Evolutionary conservation across 1,284 basidiomycete genomes (phyloP).

Genomic region (Ustilago xerochloae): DNA sequence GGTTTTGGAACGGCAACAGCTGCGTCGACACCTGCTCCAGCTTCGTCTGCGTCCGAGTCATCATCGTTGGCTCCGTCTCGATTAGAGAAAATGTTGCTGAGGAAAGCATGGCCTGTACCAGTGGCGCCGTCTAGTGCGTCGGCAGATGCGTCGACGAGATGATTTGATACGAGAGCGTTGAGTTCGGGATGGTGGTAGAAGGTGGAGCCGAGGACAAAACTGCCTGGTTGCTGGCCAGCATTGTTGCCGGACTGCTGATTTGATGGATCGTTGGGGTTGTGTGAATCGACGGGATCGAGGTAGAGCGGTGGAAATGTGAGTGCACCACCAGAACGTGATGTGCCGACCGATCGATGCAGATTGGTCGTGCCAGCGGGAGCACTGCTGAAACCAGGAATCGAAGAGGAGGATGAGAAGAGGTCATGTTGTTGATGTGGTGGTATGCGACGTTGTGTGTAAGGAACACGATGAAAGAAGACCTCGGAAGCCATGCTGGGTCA

Average conservation of each 20-base stretch:
- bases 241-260: conserved; percentile 9
- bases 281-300: conserved; percentile 39
- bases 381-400: neutral
- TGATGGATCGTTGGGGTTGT: conserved; percentile 17
- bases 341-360: conserved; percentile 20
- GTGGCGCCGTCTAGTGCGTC: conserved; percentile 22
- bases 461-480: conserved; percentile 40
- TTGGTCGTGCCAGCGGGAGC: neutral
- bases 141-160: conserved; percentile 37
- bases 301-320: conserved; percentile 53
- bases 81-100: conserved; percentile 33
- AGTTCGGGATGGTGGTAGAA: conserved; percentile 51
- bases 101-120: conserved; percentile 16
- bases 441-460: conserved; percentile 29
- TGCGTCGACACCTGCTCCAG: conserved; percentile 3
- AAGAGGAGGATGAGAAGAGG: neutral
- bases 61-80: conserved; percentile 29
- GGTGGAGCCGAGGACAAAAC: conserved; percentile 45
- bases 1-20: conserved; percentile 29
- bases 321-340: conserved; percentile 25
- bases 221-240: conserved; percentile 20
- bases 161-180: conserved; percentile 42
- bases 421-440: conserved; percentile 16
- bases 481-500: conserved; percentile 43
- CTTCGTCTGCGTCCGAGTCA: conserved; percentile 28